Evolutionary conservation across 1,139 yeast genomes (phyloP).

Genomic region (Debaryomyces sp.): DNA sequence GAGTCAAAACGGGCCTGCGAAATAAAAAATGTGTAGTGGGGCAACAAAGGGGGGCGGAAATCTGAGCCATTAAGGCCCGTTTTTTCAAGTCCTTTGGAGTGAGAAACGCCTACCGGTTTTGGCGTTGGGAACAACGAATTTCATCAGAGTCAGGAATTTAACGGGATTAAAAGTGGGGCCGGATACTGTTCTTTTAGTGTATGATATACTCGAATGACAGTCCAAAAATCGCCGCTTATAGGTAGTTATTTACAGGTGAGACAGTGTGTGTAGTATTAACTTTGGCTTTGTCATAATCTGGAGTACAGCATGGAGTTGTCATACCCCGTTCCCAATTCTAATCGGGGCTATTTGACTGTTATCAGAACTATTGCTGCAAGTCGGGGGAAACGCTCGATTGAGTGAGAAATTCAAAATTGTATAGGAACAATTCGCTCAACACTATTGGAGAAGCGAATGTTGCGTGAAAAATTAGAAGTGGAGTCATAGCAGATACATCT

Average conservation of each 20-base stretch:
- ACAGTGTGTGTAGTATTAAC: neutral
- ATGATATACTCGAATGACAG: neutral
- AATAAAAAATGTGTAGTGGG: neutral
- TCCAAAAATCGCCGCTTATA: neutral
- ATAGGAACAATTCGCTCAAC: neutral
- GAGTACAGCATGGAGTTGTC: constrained; percentile 1
- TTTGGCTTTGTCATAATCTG: neutral
- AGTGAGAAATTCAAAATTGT: neutral
- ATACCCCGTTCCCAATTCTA: neutral
- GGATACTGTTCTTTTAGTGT: neutral
- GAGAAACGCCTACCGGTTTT: neutral
- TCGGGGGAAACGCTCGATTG: neutral
- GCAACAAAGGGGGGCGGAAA: neutral
- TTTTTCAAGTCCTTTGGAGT: neutral
- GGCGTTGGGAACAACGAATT: neutral
- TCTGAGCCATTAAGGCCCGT: neutral
- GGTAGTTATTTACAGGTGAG: neutral
- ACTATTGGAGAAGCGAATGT: neutral
- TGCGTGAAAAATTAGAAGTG: neutral
- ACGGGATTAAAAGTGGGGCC: neutral
- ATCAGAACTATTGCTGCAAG: neutral
- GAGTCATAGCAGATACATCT: neutral
- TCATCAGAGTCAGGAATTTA: neutral
- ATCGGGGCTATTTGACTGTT: neutral
- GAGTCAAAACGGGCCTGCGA: neutral